A percentile compares a stretch with the other conserved stretches of the same genome.
These are phyloP conservation scores for Pueraria montana DNA, from an alignment of 306 rosid genomes.

Conservation along the genomic window DNA sequence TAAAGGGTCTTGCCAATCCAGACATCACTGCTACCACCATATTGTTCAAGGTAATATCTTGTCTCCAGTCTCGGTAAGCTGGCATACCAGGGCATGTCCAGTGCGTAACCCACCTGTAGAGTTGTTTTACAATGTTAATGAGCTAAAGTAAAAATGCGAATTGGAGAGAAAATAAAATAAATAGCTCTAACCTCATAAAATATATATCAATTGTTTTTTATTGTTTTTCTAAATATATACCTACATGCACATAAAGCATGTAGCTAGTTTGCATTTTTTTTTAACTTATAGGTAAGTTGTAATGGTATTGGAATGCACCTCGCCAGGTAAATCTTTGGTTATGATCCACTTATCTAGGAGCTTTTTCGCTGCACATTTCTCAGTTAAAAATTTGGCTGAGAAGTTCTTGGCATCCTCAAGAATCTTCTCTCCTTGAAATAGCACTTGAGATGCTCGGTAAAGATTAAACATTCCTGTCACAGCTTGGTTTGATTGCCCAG, in stretches of 20 bases:
- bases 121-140: not conserved
- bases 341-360: conserved; percentile 88
- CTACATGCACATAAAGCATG: not conserved
- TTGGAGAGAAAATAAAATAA: not conserved
- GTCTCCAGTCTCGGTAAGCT: conserved; percentile 85
- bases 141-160: not conserved
- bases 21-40: conserved; percentile 77
- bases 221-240: not conserved
- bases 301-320: conserved; percentile 53
- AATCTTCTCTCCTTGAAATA: conserved; percentile 71
- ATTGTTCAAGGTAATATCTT: conserved; percentile 74
- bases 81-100: conserved; percentile 86
- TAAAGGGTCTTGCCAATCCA: conserved; percentile 98
- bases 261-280: not conserved
- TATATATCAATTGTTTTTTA: not conserved
- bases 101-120: conserved; percentile 70
- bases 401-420: conserved; percentile 67
- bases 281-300: not conserved
- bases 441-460: conserved; percentile 68
- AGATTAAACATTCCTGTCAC: conserved; percentile 82
- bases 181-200: not conserved
- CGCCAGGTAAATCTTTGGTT: conserved; percentile 80
- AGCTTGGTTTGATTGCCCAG: conserved; percentile 75
- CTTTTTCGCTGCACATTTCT: conserved; percentile 65
- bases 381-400: conserved; percentile 61